phyloP scores from a whole-genome alignment of 2,329 filamentous ascomycete species.

The Nemania sp. region DNA sequence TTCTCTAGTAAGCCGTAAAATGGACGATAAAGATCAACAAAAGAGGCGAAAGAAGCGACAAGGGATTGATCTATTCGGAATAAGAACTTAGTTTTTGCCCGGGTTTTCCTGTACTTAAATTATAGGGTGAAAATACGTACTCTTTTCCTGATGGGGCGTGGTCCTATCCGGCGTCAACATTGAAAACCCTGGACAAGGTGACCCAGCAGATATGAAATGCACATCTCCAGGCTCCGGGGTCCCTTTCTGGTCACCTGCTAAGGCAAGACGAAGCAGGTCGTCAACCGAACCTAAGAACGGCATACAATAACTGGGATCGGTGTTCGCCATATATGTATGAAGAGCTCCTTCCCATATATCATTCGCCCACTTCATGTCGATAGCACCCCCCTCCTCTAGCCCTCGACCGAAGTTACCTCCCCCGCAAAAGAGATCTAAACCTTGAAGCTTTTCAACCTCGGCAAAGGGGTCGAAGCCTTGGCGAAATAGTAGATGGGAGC shows the following conservation, averaged over 20 bases:
- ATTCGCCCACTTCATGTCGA: constrained; percentile 75
- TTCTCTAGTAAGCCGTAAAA: constrained; percentile 84
- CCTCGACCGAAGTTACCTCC: constrained; percentile 82
- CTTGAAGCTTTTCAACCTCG: constrained; percentile 60
- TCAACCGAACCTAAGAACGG: constrained; percentile 80
- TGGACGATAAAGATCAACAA: constrained; percentile 79
- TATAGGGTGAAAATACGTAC: constrained; percentile 21
- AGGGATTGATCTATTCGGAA: constrained; percentile 70
- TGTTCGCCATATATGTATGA: constrained; percentile 80
- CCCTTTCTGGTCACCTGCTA: constrained; percentile 58
- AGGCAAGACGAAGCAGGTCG: constrained; percentile 68
- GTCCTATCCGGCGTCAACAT: constrained; percentile 68
- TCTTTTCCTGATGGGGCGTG: constrained; percentile 69
- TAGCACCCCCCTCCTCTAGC: constrained; percentile 75
- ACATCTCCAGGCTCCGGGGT: constrained; percentile 73
- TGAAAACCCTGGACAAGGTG: constrained; percentile 83
- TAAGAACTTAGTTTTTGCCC: constrained; percentile 6
- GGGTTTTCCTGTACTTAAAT: neutral
- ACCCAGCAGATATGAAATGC: constrained; percentile 77
- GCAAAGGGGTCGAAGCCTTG: constrained; percentile 67
- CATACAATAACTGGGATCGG: constrained; percentile 54
- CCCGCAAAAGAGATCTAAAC: constrained; percentile 81
- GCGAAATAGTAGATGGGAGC: constrained; percentile 53
- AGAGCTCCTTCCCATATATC: constrained; percentile 74
- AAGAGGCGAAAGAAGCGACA: constrained; percentile 80